These are phyloP conservation scores for Collybiopsis luxurians DNA, from an alignment of 768 basidiomycete genomes.

Conservation along the genomic window DNA sequence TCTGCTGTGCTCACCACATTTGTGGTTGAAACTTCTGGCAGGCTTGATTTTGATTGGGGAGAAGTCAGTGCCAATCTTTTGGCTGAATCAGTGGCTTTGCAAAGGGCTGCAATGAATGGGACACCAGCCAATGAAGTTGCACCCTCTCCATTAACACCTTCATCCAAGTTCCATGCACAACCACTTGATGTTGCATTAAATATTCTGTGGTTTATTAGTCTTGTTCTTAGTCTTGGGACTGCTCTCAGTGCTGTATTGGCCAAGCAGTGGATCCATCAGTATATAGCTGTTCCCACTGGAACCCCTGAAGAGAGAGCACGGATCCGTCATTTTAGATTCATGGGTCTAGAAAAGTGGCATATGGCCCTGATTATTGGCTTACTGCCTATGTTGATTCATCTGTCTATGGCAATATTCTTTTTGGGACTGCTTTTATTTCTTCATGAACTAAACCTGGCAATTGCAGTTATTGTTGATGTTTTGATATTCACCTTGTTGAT, in stretches of 20 bases:
- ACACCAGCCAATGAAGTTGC: constrained; percentile 1
- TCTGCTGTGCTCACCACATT: constrained; percentile 22
- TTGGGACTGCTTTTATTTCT: no score
- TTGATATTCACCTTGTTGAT: neutral
- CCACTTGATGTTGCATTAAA: no score
- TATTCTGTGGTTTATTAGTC: no score
- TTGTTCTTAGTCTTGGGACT: no score
- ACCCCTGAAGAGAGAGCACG: no score
- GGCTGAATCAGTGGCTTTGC: no score
- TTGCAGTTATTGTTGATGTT: neutral
- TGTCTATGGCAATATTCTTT: constrained; percentile 10
- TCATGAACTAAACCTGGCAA: neutral
- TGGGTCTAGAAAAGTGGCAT: constrained; percentile 19
- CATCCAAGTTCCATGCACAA: neutral
- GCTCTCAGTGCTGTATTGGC: no score
- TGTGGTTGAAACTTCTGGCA: constrained; percentile 12
- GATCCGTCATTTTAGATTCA: no score
- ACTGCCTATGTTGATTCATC: constrained; percentile 14
- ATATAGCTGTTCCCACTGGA: no score
- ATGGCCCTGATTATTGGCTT: constrained; percentile 12
- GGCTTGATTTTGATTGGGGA: constrained; percentile 10
- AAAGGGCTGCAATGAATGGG: no score
- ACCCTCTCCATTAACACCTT: constrained; percentile 10
- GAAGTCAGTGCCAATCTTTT: no score
- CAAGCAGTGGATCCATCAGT: no score